A percentile compares a stretch with the other conserved stretches of the same genome.
These are phyloP conservation scores for Yamadazyma insecticola DNA, from an alignment of 805 yeast genomes.

Conservation along the genomic window DNA sequence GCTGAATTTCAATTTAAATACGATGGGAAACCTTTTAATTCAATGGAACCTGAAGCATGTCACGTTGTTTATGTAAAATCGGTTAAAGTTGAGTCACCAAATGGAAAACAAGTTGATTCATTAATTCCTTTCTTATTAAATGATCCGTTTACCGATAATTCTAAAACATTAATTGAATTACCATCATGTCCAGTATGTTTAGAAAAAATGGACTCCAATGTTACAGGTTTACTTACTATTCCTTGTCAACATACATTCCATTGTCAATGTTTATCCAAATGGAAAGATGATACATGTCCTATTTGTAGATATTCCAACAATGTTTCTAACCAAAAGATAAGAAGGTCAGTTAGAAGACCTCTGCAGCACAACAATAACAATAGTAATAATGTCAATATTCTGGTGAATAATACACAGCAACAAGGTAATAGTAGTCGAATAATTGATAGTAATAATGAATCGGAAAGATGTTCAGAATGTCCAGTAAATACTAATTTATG, in stretches of 20 bases:
- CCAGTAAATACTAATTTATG: conserved; percentile 60
- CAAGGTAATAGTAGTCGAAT: too few relatives aligned
- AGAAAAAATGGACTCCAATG: conserved; percentile 77
- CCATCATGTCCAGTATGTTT: conserved; percentile 94
- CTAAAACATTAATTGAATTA: conserved; percentile 43
- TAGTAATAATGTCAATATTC: neutral
- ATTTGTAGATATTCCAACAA: conserved; percentile 75
- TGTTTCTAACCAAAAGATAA: conserved; percentile 29
- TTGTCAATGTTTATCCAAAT: conserved; percentile 79
- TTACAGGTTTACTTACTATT: conserved; percentile 79
- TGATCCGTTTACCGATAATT: conserved; percentile 61
- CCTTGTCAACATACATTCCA: conserved; percentile 94
- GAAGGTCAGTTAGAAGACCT: conserved; percentile 28
- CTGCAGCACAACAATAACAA: conserved; percentile 15
- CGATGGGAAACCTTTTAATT: conserved; percentile 73
- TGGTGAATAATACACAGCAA: too few relatives aligned
- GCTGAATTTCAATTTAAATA: conserved; percentile 58
- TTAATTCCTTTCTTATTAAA: conserved; percentile 62
- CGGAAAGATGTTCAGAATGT: conserved; percentile 52
- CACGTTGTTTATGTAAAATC: conserved; percentile 69
- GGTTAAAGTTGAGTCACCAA: conserved; percentile 36
- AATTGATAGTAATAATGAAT: too few relatives aligned
- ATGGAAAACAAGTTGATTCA: conserved; percentile 12
- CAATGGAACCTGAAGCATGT: conserved; percentile 87
- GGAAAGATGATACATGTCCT: conserved; percentile 90